Evolutionary conservation across 83 land plant species (phyloP).

Genomic region (Thuja plicata): DNA sequence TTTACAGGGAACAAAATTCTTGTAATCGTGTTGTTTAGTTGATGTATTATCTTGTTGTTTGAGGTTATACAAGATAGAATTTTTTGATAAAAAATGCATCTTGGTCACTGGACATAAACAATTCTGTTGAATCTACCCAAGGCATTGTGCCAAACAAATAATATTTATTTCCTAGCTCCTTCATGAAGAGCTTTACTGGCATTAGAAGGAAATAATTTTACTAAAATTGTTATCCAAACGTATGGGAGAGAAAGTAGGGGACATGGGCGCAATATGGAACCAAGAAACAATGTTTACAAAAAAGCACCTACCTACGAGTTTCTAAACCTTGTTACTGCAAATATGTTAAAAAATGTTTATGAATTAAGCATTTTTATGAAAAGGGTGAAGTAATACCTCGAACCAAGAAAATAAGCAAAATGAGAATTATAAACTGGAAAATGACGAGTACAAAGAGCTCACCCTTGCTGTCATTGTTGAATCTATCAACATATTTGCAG

Average conservation of each 20-base stretch:
- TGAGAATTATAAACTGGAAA: neutral
- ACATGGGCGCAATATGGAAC: neutral
- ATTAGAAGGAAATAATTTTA: neutral
- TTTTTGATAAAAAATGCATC: neutral
- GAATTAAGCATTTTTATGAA: neutral
- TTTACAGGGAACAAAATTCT: neutral
- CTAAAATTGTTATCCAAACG: neutral
- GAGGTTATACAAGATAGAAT: neutral
- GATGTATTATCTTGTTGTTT: neutral
- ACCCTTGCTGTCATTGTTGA: conserved; percentile 22
- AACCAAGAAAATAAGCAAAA: neutral
- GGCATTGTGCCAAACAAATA: neutral
- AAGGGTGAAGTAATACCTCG: neutral
- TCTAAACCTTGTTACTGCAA: neutral
- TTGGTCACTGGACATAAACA: neutral
- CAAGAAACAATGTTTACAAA: neutral
- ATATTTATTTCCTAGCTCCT: neutral
- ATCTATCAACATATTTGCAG: conserved; percentile 25
- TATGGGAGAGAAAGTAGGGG: neutral
- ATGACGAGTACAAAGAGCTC: neutral
- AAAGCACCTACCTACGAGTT: neutral
- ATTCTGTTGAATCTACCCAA: neutral
- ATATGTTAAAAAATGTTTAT: neutral
- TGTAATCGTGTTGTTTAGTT: neutral
- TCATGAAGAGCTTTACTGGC: neutral